Conservation (phyloP, 2,329 filamentous ascomycete genomes). For the Colletotrichum shisoi region DNA sequence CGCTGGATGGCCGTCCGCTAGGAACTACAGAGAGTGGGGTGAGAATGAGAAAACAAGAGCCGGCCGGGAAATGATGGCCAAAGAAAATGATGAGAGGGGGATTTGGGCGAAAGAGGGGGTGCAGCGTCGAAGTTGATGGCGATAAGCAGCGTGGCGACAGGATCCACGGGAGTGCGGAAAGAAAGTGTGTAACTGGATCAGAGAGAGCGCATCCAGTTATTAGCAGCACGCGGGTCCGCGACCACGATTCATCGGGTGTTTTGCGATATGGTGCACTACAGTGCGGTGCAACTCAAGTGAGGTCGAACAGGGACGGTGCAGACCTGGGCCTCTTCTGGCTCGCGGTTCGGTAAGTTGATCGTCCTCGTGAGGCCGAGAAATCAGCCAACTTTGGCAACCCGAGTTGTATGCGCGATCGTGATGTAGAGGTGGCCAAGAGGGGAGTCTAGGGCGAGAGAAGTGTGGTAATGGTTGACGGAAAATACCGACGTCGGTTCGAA, state of each 20-base stretch:
- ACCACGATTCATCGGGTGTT: slow-evolving; percentile 17
- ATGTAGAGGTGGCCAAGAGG: slow-evolving; percentile 26
- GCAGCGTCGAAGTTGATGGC: slow-evolving; percentile 16
- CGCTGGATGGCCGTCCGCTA: background rate
- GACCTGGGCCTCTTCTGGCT: background rate
- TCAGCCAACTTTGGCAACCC: background rate
- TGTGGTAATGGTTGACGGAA: slow-evolving; percentile 12
- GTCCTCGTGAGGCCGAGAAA: background rate
- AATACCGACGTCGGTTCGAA: slow-evolving; percentile 12
- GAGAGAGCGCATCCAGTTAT: slow-evolving; percentile 25
- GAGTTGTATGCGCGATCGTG: background rate
- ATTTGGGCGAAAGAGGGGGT: slow-evolving; percentile 1
- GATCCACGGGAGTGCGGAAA: slow-evolving; percentile 22
- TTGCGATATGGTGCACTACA: slow-evolving; percentile 4
- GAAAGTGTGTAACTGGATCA: slow-evolving; percentile 15
- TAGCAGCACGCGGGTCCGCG: slow-evolving; percentile 18
- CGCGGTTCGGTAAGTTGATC: background rate
- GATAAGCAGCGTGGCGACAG: slow-evolving; percentile 26
- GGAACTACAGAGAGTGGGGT: slow-evolving; percentile 1
- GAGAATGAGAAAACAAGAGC: slow-evolving; percentile 1
- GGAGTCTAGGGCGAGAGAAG: slow-evolving; percentile 9
- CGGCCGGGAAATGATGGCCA: background rate
- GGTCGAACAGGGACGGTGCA: background rate
- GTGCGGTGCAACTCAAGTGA: slow-evolving; percentile 9
- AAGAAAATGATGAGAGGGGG: slow-evolving; percentile 1